These are phyloP conservation scores for Plenodomus biglobosus DNA, from an alignment of 2,329 filamentous ascomycete genomes.

Conservation along the genomic window DNA sequence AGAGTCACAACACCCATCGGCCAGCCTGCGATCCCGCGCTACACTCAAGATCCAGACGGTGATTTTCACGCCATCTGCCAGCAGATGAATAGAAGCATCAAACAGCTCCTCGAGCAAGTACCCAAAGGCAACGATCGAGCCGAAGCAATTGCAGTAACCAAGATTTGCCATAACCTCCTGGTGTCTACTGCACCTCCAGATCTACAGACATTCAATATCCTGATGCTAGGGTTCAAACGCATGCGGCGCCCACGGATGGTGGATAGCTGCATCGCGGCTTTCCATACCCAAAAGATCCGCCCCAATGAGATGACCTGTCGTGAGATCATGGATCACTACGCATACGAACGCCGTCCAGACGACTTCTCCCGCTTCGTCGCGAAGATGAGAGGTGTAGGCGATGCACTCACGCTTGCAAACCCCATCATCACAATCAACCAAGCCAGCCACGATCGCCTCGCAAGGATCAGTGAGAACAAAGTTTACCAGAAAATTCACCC, in stretches of 20 bases:
- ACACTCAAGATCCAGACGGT: slow-evolving; percentile 44
- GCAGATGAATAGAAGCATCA: slow-evolving; percentile 38
- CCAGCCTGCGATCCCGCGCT: slow-evolving; percentile 30
- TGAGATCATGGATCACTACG: slow-evolving; percentile 47
- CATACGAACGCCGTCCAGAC: slow-evolving; percentile 27
- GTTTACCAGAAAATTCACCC: slow-evolving; percentile 50
- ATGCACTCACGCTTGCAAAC: slow-evolving; percentile 47
- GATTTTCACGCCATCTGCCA: slow-evolving; percentile 34
- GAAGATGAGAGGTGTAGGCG: slow-evolving; percentile 46
- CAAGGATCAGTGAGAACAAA: slow-evolving; percentile 25
- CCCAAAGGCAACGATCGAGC: slow-evolving; percentile 13
- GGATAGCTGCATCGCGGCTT: slow-evolving; percentile 33
- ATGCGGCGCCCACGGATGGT: slow-evolving; percentile 29
- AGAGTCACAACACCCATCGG: slow-evolving; percentile 9
- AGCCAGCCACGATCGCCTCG: slow-evolving; percentile 27
- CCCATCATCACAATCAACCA: slow-evolving; percentile 43
- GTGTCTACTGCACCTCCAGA: slow-evolving; percentile 63
- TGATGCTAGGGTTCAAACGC: slow-evolving; percentile 64
- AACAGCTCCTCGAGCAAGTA: slow-evolving; percentile 18
- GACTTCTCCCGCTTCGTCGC: slow-evolving; percentile 45
- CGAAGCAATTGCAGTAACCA: slow-evolving; percentile 25
- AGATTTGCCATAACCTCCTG: slow-evolving; percentile 65
- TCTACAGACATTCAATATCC: slow-evolving; percentile 69
- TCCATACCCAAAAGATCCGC: slow-evolving; percentile 45
- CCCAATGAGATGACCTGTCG: slow-evolving; percentile 51